Evolutionary conservation across 257 asterid genomes (phyloP).

Genomic region (Voacanga thouarsii): DNA sequence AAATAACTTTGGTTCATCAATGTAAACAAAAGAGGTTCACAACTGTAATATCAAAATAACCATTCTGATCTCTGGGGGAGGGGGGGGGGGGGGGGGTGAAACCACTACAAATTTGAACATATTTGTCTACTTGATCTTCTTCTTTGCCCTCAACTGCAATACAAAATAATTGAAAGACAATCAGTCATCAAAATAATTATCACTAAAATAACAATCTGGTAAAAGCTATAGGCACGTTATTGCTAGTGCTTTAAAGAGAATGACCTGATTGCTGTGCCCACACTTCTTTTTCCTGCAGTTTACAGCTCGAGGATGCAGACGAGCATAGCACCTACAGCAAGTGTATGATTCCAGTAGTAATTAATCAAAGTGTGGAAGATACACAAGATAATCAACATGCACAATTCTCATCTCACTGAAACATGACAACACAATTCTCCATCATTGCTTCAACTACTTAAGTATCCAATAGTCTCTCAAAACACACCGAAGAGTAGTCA

Average conservation of each 20-base stretch:
- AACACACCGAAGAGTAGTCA: neutral
- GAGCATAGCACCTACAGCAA: conserved; percentile 67
- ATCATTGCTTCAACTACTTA: neutral
- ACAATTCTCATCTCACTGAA: neutral
- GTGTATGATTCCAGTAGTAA: neutral
- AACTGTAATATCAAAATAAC: neutral
- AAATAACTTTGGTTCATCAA: neutral
- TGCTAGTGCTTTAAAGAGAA: neutral
- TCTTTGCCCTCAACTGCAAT: conserved; percentile 46
- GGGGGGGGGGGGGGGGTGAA: too few relatives aligned
- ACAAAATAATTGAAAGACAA: neutral
- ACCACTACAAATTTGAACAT: neutral
- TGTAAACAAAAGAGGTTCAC: neutral
- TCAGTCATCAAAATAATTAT: neutral
- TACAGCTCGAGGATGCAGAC: conserved; percentile 81
- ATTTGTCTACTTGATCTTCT: conserved; percentile 42
- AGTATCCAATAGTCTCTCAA: too few relatives aligned
- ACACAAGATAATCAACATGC: neutral
- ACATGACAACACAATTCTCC: neutral
- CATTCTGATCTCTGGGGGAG: neutral
- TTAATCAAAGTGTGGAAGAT: neutral
- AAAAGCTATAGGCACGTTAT: too few relatives aligned
- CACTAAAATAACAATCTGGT: neutral
- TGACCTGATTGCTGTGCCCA: conserved; percentile 85
- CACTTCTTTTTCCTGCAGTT: conserved; percentile 95